phyloP scores from a whole-genome alignment of 768 basidiomycete genomes.

The Leccinum variicolor region DNA sequence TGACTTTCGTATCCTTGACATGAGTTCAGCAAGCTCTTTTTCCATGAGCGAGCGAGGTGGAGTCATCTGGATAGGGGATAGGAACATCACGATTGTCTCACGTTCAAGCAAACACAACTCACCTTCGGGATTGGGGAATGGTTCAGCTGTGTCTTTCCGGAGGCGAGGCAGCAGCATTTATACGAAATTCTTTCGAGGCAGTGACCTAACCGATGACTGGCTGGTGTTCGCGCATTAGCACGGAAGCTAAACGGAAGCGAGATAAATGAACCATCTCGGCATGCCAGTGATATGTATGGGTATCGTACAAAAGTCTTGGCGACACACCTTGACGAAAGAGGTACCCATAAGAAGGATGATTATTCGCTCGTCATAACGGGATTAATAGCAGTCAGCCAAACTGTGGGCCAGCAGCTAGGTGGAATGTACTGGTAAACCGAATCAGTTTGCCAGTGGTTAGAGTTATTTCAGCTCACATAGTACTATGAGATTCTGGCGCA shows the following conservation, averaged over 20 bases:
- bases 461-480: not conserved
- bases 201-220: not conserved
- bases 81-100: not conserved
- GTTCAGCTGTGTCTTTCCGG: not conserved
- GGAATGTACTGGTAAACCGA: not conserved
- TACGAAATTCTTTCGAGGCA: slow-evolving; percentile 7
- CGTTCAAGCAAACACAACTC: not conserved
- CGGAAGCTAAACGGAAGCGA: slow-evolving; percentile 11
- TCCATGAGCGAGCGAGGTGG: slow-evolving; percentile 6
- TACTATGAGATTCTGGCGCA: not conserved
- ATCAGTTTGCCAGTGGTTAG: not conserved
- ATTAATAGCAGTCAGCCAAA: not conserved
- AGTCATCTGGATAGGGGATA: slow-evolving; percentile 4
- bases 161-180: slow-evolving; percentile 8
- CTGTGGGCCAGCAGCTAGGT: not conserved
- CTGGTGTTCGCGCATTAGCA: not conserved
- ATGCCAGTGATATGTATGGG: not conserved
- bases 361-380: not conserved
- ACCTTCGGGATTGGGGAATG: slow-evolving; percentile 7
- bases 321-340: not conserved
- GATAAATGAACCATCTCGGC: slow-evolving; percentile 2
- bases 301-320: not conserved
- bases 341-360: not conserved
- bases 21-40: slow-evolving; percentile 14
- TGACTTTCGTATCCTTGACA: slow-evolving; percentile 20